Evolutionary conservation across 2,329 filamentous ascomycete genomes (phyloP), one percentile per base, ranked within the genome.

Genomic region (Chaetomium sp.): DNA sequence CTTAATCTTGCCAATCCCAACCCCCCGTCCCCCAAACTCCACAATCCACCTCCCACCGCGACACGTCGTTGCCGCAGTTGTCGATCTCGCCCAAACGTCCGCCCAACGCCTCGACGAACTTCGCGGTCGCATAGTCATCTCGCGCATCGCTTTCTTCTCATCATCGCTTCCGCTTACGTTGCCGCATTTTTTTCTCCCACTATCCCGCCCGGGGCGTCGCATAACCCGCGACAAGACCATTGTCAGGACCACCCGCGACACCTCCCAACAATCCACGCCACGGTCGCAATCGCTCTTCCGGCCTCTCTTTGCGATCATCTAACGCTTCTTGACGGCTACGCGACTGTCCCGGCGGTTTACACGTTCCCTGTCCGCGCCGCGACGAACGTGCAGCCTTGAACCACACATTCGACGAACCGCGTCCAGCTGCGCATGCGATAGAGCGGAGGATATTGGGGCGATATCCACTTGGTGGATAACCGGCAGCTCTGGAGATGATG

Each of bases 401-500:
- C 53, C 45, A 38, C 53, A 60, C 60, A 25, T 57, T 50, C 62
- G 16, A 45, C 62, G 8, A 35, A 33, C 57, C 58, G 33, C 60
- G 50, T 51, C 64, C 53, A 62, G 38, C 58, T 55, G 70, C 81
- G 80, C 76, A 82, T 81, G 80, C 80, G 75, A 82, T 80, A 81
- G 76, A 76, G 74, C 75, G 70, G 70, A 75, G 74, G 73, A 73
- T 72, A 73, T 71, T 70, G 73, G 73, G 81, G 85, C 82, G 82
- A 83, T 82, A 83, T 85, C 84, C 84, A 85, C 83, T 73, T 72
- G 72, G 84, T 86, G 84, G 83, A 82, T 83, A 80, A 75, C 82
- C 82, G 83, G 79, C 80, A 72, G 59, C 58, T 60, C 35, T 58
- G 72, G 75, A 80, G 74, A 91, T 90, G 88, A 92, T 92, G 89